Conservation (phyloP, 1,284 basidiomycete genomes). For the Cutaneotrichosporon dermatis region DNA sequence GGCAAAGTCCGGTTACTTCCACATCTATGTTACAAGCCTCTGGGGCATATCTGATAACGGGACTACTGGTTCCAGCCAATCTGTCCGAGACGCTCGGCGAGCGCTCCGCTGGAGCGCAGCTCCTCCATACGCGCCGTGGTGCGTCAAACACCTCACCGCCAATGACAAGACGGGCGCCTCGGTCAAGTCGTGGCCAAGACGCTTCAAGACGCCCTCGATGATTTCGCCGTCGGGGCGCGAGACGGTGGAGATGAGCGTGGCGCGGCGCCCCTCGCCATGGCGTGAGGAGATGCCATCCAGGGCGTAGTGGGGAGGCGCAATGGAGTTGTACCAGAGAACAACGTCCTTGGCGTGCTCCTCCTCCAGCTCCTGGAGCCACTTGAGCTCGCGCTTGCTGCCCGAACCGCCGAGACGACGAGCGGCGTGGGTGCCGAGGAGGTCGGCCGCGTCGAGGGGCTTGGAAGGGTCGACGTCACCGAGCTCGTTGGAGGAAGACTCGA, state of each 20-base stretch:
- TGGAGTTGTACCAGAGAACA: slow-evolving; percentile 36
- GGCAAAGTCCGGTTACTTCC: no score
- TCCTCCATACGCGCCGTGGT: slow-evolving; percentile 22
- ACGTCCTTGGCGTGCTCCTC: slow-evolving; percentile 29
- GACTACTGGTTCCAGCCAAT: slow-evolving; percentile 13
- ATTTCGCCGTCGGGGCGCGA: slow-evolving; percentile 24
- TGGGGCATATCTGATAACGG: background rate
- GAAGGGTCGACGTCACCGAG: slow-evolving; percentile 32
- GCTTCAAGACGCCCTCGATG: slow-evolving; percentile 24
- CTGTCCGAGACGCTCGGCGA: slow-evolving; percentile 16
- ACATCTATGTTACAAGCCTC: slow-evolving; percentile 4
- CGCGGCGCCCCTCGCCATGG: slow-evolving; percentile 26
- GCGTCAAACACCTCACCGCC: slow-evolving; percentile 28
- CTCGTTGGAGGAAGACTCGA: slow-evolving; percentile 33
- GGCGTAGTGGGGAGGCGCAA: slow-evolving; percentile 24
- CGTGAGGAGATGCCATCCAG: slow-evolving; percentile 27
- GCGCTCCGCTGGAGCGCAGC: slow-evolving; percentile 23
- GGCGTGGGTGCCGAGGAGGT: slow-evolving; percentile 31
- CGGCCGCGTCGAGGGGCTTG: slow-evolving; percentile 38
- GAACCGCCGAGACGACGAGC: slow-evolving; percentile 23
- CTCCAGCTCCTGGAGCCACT: slow-evolving; percentile 34
- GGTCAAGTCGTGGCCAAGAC: slow-evolving; percentile 25
- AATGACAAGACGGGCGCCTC: slow-evolving; percentile 32
- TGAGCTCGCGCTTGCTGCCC: slow-evolving; percentile 19
- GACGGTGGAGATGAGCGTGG: slow-evolving; percentile 26